Conservation (phyloP, 176 grass and related monocot species). For the Puya raimondii region DNA sequence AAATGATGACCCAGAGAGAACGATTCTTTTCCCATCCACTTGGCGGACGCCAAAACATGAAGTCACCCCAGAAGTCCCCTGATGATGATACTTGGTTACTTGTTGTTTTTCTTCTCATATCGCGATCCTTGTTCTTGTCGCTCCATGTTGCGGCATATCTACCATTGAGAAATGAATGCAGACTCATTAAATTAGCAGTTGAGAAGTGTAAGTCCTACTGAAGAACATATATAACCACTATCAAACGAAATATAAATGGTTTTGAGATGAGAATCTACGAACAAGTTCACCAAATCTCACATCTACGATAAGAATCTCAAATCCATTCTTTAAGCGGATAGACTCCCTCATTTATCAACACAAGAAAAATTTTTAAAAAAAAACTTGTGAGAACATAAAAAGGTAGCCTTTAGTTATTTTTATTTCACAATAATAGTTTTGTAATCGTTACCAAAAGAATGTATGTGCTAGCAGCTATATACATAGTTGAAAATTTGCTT, state of each 20-base stretch:
- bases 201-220: background rate
- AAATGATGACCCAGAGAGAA: slow-evolving; percentile 59
- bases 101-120: slow-evolving; percentile 53
- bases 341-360: no score
- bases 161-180: background rate
- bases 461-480: no score
- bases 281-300: no score
- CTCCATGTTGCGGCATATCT: slow-evolving; percentile 95
- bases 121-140: slow-evolving; percentile 73
- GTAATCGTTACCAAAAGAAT: no score
- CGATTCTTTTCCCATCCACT: slow-evolving; percentile 54
- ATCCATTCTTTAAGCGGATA: no score
- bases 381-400: background rate
- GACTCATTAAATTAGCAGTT: no score
- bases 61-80: slow-evolving; percentile 56
- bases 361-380: no score
- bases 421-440: no score
- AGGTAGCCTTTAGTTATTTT: no score
- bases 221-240: background rate
- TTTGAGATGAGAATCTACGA: no score
- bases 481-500: no score
- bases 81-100: slow-evolving; percentile 34
- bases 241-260: background rate
- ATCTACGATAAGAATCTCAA: no score
- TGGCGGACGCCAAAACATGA: slow-evolving; percentile 45